Base-by-base conservation (phyloP, 306 rosid species). In the barrel medic (Medicago truncatula) region DNA sequence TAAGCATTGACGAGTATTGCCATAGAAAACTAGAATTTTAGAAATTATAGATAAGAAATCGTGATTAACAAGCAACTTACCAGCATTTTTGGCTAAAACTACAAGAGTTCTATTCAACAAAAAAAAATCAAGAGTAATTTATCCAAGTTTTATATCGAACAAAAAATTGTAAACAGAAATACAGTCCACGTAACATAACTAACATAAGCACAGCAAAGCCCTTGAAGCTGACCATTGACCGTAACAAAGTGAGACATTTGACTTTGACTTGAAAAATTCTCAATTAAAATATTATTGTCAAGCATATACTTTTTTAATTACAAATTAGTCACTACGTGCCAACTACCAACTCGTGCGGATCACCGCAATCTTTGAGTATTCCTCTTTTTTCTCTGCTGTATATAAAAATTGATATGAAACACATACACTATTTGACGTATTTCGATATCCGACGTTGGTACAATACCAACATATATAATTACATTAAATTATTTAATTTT, bases 181-280 rank as follows among this genome's bases (percentile, higher is more conserved):
- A 60, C 36, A 61, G 23, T 10, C 36, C n/a, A 78, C 41, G 21
- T 66, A 16, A 73, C 15, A 4, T 18, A 56, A 56, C 14, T 17
- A 8, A 38, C 78, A 60, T 54, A 81, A 70, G 63, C 77, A 14
- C 15, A 18, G 5, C 20, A 81, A 31, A 78, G 77, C 66, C 76
- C 4, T 67, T 62, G 85, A 80, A 73, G 82, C 78, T 85, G 91
- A 88, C 89, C 90, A 34, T 5, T 28, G 85, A 80, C 88, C 77
- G 10, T 12, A 80, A 69, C 40, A 76, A 61, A 41, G 31, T 78
- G 60, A 16, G 76, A 67, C 17, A 40, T 80, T 69, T 73, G 90
- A 88, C 93, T 83, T 66, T 82, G 87, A 86, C 86, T 50, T 17
- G 38, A 72, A 70, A 66, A 16, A 2, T 83, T 73, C 59, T 67